Percentiles rank a stretch among this genome's conserved stretches.
These are phyloP conservation scores for Sphenostylis stenocarpa DNA, from an alignment of 306 rosid species.

Conservation along the genomic window DNA sequence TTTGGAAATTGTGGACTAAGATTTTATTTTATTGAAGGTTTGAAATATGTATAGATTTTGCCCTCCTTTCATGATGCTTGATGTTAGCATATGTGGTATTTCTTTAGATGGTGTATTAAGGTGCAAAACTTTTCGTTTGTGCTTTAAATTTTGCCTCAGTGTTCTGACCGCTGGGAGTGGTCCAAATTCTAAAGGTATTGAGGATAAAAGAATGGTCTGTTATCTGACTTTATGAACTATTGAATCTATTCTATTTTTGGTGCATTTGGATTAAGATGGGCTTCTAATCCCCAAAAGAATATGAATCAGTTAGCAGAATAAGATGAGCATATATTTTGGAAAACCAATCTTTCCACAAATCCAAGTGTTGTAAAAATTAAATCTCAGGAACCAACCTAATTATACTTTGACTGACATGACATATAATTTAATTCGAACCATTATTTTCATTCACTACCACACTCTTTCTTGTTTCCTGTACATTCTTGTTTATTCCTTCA, in stretches of 20 bases:
- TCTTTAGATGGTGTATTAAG: conserved; percentile 30
- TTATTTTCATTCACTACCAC: not conserved
- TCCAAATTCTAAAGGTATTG: conserved; percentile 32
- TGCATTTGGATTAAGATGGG: conserved; percentile 32
- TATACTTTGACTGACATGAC: not conserved
- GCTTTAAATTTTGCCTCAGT: not conserved
- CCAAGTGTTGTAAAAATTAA: conserved; percentile 10
- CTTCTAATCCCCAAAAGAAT: conserved; percentile 8
- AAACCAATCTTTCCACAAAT: not conserved
- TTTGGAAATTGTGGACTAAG: conserved; percentile 34
- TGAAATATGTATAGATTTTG: conserved; percentile 19
- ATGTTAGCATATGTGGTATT: conserved; percentile 25
- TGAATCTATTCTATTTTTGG: conserved; percentile 35
- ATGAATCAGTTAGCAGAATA: conserved; percentile 24
- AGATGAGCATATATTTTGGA: not conserved
- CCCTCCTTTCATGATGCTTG: conserved; percentile 19
- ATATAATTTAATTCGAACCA: not conserved
- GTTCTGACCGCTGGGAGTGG: conserved; percentile 35
- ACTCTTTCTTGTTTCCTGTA: not conserved
- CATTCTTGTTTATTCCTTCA: conserved; percentile 14
- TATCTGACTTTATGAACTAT: conserved; percentile 28
- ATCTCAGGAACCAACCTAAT: conserved; percentile 8
- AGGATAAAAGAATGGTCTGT: conserved; percentile 23
- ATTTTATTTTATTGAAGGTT: conserved; percentile 31
- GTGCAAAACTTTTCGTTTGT: not conserved